A percentile compares a stretch with the other conserved stretches of the same genome.
Evolutionary conservation across 139 green algal species (phyloP).

Genomic region (Spirogloea muscicola): DNA sequence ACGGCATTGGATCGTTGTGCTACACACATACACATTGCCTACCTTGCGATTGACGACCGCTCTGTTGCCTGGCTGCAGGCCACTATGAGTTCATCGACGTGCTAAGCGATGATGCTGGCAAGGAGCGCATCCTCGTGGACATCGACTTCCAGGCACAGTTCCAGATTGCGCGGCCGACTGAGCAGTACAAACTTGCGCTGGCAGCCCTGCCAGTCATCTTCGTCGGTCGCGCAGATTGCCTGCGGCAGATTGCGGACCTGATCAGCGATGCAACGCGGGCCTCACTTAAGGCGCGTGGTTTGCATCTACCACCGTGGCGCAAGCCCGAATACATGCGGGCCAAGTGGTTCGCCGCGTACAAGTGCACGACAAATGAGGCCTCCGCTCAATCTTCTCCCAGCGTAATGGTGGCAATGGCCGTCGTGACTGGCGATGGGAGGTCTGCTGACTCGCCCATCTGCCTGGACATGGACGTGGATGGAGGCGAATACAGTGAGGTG

Average conservation of each 20-base stretch:
- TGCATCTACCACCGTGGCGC: constrained; percentile 20
- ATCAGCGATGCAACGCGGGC: not conserved
- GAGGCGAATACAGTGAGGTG: no score
- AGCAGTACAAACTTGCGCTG: not conserved
- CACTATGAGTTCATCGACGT: constrained; percentile 23
- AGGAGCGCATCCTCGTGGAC: constrained; percentile 12
- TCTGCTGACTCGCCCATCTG: no score
- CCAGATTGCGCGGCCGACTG: constrained; percentile 7
- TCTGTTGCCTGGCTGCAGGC: no score
- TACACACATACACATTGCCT: no score
- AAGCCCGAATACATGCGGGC: constrained; percentile 3
- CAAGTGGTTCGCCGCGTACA: constrained; percentile 19
- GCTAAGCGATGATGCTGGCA: not conserved
- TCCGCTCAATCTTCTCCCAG: no score
- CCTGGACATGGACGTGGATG: no score
- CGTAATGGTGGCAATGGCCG: no score
- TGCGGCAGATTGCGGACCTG: constrained; percentile 6
- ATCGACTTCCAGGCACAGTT: constrained; percentile 26
- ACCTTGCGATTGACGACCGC: no score
- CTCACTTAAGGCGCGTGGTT: not conserved
- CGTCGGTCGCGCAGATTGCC: constrained; percentile 1
- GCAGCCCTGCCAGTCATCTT: constrained; percentile 4
- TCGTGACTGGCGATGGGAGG: no score
- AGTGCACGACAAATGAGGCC: constrained; percentile 7
- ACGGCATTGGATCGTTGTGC: no score